Evolutionary conservation across 495 filamentous ascomycete genomes (phyloP).

Genomic region (Trichoderma asperelloides): DNA sequence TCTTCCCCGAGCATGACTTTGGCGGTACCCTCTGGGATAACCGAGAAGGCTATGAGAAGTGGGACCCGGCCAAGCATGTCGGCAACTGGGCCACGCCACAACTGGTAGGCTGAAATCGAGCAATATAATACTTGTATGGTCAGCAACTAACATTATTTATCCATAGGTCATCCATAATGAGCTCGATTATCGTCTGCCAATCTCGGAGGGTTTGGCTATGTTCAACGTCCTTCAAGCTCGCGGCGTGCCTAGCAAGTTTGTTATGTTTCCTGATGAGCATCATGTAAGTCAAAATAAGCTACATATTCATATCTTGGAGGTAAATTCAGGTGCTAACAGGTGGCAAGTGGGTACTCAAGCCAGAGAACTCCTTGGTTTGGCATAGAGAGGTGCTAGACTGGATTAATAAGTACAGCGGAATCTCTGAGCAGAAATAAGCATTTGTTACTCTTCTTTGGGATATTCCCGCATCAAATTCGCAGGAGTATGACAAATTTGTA

Average conservation of each 20-base stretch:
- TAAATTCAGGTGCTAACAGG: constrained; percentile 13
- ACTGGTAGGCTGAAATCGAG: constrained; percentile 29
- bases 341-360: constrained; percentile 75
- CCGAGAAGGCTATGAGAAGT: constrained; percentile 62
- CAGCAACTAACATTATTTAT: neutral
- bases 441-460: neutral
- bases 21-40: constrained; percentile 69
- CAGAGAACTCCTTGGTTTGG: constrained; percentile 86
- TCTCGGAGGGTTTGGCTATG: constrained; percentile 72
- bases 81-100: constrained; percentile 75
- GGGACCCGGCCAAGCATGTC: constrained; percentile 66
- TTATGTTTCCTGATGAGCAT: constrained; percentile 79
- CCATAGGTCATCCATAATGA: constrained; percentile 75
- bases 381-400: constrained; percentile 79
- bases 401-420: constrained; percentile 75
- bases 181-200: constrained; percentile 80
- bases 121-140: neutral
- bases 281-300: constrained; percentile 34
- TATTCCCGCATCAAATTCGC: neutral
- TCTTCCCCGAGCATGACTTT: constrained; percentile 81
- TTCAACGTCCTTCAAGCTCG: constrained; percentile 81
- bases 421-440: constrained; percentile 22
- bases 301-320: neutral
- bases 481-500: neutral
- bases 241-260: constrained; percentile 58